phyloP scores from a whole-genome alignment of 495 filamentous ascomycete genomes.

The Xeromyces bisporus region DNA sequence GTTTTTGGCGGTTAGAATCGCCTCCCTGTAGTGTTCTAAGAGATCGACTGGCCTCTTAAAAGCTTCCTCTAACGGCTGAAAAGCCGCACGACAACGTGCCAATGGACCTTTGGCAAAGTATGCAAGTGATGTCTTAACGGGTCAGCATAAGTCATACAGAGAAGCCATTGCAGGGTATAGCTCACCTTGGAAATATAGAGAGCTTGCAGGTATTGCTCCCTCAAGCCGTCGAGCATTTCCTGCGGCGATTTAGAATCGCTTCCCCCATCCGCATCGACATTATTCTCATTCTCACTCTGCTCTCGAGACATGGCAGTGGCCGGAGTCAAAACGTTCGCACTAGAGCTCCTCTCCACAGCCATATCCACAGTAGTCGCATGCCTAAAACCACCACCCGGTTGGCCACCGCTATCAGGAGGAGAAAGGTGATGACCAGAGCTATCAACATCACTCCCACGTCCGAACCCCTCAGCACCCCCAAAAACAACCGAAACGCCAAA shows the following conservation, averaged over 20 bases:
- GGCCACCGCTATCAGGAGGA: slow-evolving; percentile 10
- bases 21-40: slow-evolving; percentile 48
- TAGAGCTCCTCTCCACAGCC: slow-evolving; percentile 3
- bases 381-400: slow-evolving; percentile 2
- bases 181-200: slow-evolving; percentile 78
- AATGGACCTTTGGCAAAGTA: slow-evolving; percentile 96
- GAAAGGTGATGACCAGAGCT: slow-evolving; percentile 3
- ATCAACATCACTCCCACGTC: slow-evolving; percentile 2
- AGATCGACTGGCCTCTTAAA: slow-evolving; percentile 28
- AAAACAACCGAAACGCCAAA: slow-evolving; percentile 21
- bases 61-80: slow-evolving; percentile 38
- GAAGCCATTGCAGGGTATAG: neutral
- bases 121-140: slow-evolving; percentile 58
- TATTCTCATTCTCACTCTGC: slow-evolving; percentile 1
- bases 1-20: slow-evolving; percentile 52
- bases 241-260: slow-evolving; percentile 34
- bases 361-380: slow-evolving; percentile 1
- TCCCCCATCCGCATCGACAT: slow-evolving; percentile 7
- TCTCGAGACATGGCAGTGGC: slow-evolving; percentile 2
- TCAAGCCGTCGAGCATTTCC: slow-evolving; percentile 49
- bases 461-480: slow-evolving; percentile 2
- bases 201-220: slow-evolving; percentile 66
- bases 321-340: slow-evolving; percentile 1
- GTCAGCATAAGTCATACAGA: slow-evolving; percentile 7
- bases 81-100: slow-evolving; percentile 65